Evolutionary conservation across 192 early-diverging fungal genomes (phyloP).

Genomic region (Radiomyces spectabilis): DNA sequence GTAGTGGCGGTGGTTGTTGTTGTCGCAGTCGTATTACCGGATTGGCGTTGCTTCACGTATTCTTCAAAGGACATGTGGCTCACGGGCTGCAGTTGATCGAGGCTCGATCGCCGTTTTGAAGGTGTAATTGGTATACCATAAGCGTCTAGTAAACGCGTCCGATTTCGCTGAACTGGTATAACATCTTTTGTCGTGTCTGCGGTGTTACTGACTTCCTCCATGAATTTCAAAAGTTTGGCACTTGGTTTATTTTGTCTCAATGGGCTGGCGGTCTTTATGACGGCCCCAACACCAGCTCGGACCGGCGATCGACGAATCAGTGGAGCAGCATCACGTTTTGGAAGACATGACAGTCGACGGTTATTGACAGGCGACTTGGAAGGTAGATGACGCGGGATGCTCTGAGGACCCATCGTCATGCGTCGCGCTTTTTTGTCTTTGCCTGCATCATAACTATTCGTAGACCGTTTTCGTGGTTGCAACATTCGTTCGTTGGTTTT

Average conservation of each 20-base stretch:
- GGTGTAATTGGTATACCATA: conserved; percentile 57
- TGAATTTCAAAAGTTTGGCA: too few relatives aligned
- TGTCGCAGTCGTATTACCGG: too few relatives aligned
- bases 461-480: conserved; percentile 4
- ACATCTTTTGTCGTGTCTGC: too few relatives aligned
- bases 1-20: too few relatives aligned
- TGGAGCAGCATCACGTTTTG: neutral
- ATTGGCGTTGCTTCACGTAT: too few relatives aligned
- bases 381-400: neutral
- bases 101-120: neutral
- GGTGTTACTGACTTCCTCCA: too few relatives aligned
- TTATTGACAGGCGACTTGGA: neutral
- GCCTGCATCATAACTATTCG: neutral
- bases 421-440: conserved; percentile 5
- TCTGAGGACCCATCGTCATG: neutral
- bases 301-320: neutral
- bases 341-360: conserved; percentile 2
- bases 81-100: neutral
- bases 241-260: too few relatives aligned
- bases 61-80: neutral
- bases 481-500: neutral
- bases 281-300: neutral
- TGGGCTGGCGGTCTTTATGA: neutral
- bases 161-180: too few relatives aligned
- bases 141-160: too few relatives aligned